Conservation (phyloP, 306 rosid species). For the Lathyrus tuberosus region DNA sequence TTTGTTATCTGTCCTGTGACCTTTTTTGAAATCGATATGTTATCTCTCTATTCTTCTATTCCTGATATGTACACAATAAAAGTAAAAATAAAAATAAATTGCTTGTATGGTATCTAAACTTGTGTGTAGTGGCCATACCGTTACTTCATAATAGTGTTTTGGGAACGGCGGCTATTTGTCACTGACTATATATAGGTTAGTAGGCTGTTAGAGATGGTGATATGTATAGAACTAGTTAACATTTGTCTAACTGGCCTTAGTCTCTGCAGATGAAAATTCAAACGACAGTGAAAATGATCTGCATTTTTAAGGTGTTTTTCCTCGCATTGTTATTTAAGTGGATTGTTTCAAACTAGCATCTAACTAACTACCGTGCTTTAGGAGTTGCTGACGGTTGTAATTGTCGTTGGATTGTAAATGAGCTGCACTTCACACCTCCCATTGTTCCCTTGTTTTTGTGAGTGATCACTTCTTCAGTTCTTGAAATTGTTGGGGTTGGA, state of each 20-base stretch:
- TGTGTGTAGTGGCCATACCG: not conserved
- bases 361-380: not conserved
- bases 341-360: not conserved
- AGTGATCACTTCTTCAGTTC: not conserved
- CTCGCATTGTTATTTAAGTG: not conserved
- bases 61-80: not conserved
- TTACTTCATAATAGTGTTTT: not conserved
- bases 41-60: not conserved
- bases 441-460: not conserved
- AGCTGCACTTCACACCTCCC: slow-evolving; percentile 1
- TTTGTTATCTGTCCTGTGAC: not conserved
- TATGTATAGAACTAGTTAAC: not conserved
- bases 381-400: not conserved
- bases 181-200: not conserved
- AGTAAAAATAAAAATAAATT: not conserved
- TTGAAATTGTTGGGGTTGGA: not conserved
- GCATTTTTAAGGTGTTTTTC: not conserved
- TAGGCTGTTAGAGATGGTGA: slow-evolving; percentile 7
- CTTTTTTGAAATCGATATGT: too few species aligned
- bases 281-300: not conserved
- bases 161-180: not conserved
- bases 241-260: not conserved
- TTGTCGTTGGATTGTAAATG: not conserved
- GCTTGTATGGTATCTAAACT: not conserved
- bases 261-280: slow-evolving; percentile 16